Base-by-base conservation (phyloP, 1,284 basidiomycete genomes). In the Tremellales sp. region DNA sequence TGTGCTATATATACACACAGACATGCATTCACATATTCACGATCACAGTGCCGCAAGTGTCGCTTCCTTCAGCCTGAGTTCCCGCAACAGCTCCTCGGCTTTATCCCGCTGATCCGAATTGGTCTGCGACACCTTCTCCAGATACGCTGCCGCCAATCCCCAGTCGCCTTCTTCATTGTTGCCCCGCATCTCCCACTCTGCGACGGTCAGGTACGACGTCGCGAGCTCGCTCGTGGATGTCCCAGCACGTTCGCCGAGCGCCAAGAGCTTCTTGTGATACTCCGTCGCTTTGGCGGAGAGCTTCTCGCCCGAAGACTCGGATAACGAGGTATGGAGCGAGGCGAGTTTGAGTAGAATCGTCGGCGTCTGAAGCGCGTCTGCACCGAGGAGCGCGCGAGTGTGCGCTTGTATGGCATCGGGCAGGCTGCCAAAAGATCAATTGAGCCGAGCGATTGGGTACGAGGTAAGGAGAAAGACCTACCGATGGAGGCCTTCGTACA, bases 401-500 rank as follows among this genome's bases (percentile, higher is more conserved):
- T 88, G 83, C 57, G 89, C 90, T 61, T 90, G 85, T 40, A 91
- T 83, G 5, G 92, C 89, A 71, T 95, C 91, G 48, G 82, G 79
- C 38, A 81, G 76, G 63, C 91, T 89, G 56, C 27, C 51, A 31
- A 33, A 40, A 43, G 33, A 29, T 42, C 29, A 19, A 35, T 24
- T 19, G 27, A 26, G n/a, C 44, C 32, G 26, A 7, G 50, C n/a
- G n/a, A n/a, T n/a, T n/a, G n/a, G n/a, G n/a, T n/a, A n/a, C n/a
- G n/a, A n/a, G n/a, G n/a, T n/a, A n/a, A n/a, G n/a, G n/a, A n/a
- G n/a, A 14, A 10, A 13, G 8, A 65, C 77, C 50, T 57, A 87
- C 88, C 83, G 77, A 58, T 83, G 83, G 57, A 97, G 81, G 61
- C 90, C 86, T 68, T 94, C 89, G 70, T 97, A 98, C 62, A 92